Percentiles rank a stretch among this genome's conserved stretches.
These are phyloP conservation scores for Mucor plumbeus DNA, from an alignment of 371 early-diverging fungal genomes.

Conservation along the genomic window DNA sequence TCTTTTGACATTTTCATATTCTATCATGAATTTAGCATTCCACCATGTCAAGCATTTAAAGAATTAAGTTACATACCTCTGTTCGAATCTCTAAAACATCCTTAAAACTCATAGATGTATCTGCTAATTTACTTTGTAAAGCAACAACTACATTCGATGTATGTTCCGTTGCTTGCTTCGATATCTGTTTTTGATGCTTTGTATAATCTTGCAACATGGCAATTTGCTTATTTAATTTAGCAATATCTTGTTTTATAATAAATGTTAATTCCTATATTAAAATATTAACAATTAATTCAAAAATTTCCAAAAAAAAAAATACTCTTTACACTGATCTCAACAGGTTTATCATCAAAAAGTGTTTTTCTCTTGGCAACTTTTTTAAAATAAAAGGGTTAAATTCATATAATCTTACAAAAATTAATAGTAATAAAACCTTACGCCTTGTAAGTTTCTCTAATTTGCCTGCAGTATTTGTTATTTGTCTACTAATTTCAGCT, in stretches of 20 bases:
- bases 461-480: constrained; percentile 65
- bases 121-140: constrained; percentile 90
- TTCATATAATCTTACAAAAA: too few species aligned
- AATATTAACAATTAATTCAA: neutral
- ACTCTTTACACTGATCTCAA: constrained; percentile 68
- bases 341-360: constrained; percentile 76
- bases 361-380: constrained; percentile 78
- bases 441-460: constrained; percentile 71
- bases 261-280: constrained; percentile 82
- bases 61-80: constrained; percentile 20
- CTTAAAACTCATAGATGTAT: constrained; percentile 89
- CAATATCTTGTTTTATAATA: constrained; percentile 95
- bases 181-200: constrained; percentile 51
- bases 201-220: constrained; percentile 77
- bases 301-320: too few species aligned
- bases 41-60: neutral
- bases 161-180: constrained; percentile 89
- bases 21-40: constrained; percentile 23
- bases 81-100: constrained; percentile 91
- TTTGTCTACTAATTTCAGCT: constrained; percentile 66
- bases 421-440: constrained; percentile 36
- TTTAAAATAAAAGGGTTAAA: too few species aligned
- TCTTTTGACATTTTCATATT: constrained; percentile 80
- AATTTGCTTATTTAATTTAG: constrained; percentile 90
- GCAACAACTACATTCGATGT: constrained; percentile 89